These are phyloP conservation scores for Termitomyces sp. DNA, from an alignment of 768 basidiomycete genomes.

Conservation along the genomic window DNA sequence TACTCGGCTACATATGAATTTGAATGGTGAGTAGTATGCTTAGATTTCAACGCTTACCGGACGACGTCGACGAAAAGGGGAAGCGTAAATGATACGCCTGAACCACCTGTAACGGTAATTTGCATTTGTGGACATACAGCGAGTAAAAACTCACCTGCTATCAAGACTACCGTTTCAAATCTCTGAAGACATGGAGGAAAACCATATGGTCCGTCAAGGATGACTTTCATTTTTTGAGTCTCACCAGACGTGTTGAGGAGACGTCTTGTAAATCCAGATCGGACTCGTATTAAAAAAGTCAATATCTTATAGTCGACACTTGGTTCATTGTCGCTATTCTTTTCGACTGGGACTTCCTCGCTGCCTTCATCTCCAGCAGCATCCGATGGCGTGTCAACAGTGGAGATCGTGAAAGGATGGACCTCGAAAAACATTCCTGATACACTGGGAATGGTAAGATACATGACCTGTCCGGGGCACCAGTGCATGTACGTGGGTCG, in stretches of 20 bases:
- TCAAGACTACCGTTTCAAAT: slow-evolving; percentile 41
- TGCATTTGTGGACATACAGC: neutral
- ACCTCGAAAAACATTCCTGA: slow-evolving; percentile 42
- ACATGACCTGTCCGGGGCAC: slow-evolving; percentile 50
- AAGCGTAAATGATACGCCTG: slow-evolving; percentile 43
- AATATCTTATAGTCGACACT: slow-evolving; percentile 18
- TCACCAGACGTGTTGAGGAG: slow-evolving; percentile 27
- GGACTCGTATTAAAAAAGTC: slow-evolving; percentile 53
- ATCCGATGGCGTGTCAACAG: slow-evolving; percentile 21
- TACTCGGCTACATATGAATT: neutral
- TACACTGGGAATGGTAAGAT: slow-evolving; percentile 42
- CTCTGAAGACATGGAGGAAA: slow-evolving; percentile 30
- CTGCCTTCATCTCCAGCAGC: neutral
- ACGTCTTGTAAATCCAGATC: slow-evolving; percentile 53
- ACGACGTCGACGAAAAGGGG: slow-evolving; percentile 39
- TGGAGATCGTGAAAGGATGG: slow-evolving; percentile 61
- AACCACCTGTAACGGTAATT: slow-evolving; percentile 29
- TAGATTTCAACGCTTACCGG: slow-evolving; percentile 23
- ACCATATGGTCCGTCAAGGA: slow-evolving; percentile 60
- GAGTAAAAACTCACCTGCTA: slow-evolving; percentile 29
- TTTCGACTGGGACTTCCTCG: neutral
- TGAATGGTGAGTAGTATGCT: neutral
- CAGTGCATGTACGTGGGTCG: slow-evolving; percentile 36
- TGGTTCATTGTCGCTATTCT: neutral
- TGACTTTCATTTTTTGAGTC: slow-evolving; percentile 29